A percentile compares a stretch with the other conserved stretches of the same genome.
These are phyloP conservation scores for Aspergillus leporis DNA, from an alignment of 495 filamentous ascomycete species.

Conservation along the genomic window DNA sequence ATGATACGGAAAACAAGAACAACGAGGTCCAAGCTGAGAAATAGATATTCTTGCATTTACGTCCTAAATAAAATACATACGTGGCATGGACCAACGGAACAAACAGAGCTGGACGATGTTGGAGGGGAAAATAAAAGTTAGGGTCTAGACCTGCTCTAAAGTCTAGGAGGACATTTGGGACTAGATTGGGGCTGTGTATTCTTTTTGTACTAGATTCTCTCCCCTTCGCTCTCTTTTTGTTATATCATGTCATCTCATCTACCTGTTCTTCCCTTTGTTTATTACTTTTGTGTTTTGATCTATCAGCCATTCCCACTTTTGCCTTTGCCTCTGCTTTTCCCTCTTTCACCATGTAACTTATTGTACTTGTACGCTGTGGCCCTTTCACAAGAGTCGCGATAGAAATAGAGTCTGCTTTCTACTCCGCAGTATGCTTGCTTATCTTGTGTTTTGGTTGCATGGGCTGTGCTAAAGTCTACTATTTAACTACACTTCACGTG, in stretches of 20 bases:
- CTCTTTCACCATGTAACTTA: constrained; percentile 31
- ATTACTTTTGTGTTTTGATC: constrained; percentile 14
- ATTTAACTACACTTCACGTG: not conserved
- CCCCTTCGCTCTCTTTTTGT: too few species aligned
- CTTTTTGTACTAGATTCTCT: constrained; percentile 1
- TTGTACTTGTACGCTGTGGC: constrained; percentile 33
- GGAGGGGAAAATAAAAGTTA: not conserved
- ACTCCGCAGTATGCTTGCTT: not conserved
- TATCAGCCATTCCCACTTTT: constrained; percentile 29
- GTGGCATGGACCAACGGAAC: not conserved
- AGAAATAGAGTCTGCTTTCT: constrained; percentile 14
- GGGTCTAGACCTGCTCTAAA: not conserved
- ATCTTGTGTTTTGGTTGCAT: not conserved
- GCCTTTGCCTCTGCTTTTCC: constrained; percentile 15
- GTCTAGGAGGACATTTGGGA: not conserved
- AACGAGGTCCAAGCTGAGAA: constrained; percentile 29
- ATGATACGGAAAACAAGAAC: constrained; percentile 45
- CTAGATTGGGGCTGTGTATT: not conserved
- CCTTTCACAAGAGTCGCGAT: constrained; percentile 8
- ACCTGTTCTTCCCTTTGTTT: constrained; percentile 15
- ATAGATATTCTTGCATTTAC: constrained; percentile 14
- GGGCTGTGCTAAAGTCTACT: not conserved
- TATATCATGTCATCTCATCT: constrained; percentile 12
- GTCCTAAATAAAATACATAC: not conserved
- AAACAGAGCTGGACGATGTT: not conserved